A percentile compares a stretch with the other conserved stretches of the same genome.
Conservation (phyloP, 768 basidiomycete species). For the Hygrocybe coccinea region DNA sequence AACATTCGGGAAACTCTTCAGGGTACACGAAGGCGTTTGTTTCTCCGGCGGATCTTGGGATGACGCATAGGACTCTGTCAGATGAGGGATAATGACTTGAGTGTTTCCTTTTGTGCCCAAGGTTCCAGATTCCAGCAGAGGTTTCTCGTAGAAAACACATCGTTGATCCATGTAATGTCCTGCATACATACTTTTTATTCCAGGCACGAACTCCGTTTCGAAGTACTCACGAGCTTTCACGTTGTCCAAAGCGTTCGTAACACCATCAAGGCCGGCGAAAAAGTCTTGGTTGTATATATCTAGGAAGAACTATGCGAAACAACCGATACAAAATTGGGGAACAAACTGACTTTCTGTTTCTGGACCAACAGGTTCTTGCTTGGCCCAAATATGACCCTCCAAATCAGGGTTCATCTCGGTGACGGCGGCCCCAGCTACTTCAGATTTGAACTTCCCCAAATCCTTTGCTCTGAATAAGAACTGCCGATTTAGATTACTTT, state of each 20-base stretch:
- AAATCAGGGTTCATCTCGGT: slow-evolving; percentile 94
- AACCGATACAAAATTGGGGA: slow-evolving; percentile 3
- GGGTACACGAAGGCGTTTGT: slow-evolving; percentile 92
- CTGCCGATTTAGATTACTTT: slow-evolving; percentile 96
- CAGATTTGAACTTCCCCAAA: slow-evolving; percentile 93
- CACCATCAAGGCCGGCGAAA: slow-evolving; percentile 83
- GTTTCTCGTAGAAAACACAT: slow-evolving; percentile 94
- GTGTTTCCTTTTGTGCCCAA: slow-evolving; percentile 97
- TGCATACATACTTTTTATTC: slow-evolving; percentile 24
- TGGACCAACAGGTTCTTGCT: slow-evolving; percentile 90
- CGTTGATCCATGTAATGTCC: slow-evolving; percentile 98
- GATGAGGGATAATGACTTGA: slow-evolving; percentile 88
- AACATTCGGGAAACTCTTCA: slow-evolving; percentile 98
- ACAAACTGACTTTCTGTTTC: slow-evolving; percentile 79
- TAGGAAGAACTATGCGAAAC: slow-evolving; percentile 55
- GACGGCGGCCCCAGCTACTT: slow-evolving; percentile 87
- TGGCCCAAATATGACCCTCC: slow-evolving; percentile 75
- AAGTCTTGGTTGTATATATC: slow-evolving; percentile 86
- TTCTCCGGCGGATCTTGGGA: slow-evolving; percentile 99
- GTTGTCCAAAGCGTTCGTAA: slow-evolving; percentile 97
- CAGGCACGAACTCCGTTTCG: slow-evolving; percentile 1
- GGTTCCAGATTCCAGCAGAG: slow-evolving; percentile 94
- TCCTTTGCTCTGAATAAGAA: slow-evolving; percentile 97
- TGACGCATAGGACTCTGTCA: slow-evolving; percentile 95
- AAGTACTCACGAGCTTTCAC: slow-evolving; percentile 78